These are phyloP conservation scores for Trichophyton rubrum DNA, from an alignment of 2,329 filamentous ascomycete genomes.

Conservation along the genomic window DNA sequence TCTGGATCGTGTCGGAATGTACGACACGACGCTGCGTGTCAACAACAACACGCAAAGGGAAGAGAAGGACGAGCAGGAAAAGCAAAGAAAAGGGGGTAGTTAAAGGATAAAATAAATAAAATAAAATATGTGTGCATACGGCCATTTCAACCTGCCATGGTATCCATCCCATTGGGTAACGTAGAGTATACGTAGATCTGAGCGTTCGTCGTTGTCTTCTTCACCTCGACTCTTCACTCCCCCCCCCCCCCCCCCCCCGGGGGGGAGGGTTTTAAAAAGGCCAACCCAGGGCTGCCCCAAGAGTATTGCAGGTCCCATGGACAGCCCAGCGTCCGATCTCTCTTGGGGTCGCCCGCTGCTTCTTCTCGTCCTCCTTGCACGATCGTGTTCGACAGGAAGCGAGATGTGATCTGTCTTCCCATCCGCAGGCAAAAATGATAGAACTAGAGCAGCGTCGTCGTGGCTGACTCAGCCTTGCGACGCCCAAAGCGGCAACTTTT, in stretches of 20 bases:
- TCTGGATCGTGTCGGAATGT: not conserved
- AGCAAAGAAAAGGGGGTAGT: not conserved
- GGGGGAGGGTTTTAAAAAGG: too few relatives aligned
- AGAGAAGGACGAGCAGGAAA: not conserved
- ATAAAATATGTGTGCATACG: not conserved
- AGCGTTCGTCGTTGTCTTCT: not conserved
- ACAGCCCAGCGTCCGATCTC: not conserved
- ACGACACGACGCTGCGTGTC: not conserved
- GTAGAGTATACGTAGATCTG: not conserved
- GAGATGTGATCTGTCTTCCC: not conserved
- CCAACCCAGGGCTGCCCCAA: not conserved
- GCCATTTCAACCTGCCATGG: not conserved
- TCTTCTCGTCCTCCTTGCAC: not conserved
- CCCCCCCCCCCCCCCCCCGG: too few relatives aligned
- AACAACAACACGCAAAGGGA: not conserved
- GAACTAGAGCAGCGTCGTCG: not conserved
- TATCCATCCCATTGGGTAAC: slow-evolving; percentile 2
- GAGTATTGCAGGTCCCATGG: not conserved
- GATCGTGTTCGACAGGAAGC: not conserved
- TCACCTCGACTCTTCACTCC: not conserved
- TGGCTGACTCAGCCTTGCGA: slow-evolving; percentile 2
- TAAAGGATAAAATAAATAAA: not conserved
- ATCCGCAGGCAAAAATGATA: not conserved
- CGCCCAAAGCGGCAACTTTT: slow-evolving; percentile 3
- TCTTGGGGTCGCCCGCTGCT: not conserved